A percentile compares a stretch with the other conserved stretches of the same genome.
phyloP scores from a whole-genome alignment of 2,329 filamentous ascomycete species.

The Tetracladium maxilliforme region DNA sequence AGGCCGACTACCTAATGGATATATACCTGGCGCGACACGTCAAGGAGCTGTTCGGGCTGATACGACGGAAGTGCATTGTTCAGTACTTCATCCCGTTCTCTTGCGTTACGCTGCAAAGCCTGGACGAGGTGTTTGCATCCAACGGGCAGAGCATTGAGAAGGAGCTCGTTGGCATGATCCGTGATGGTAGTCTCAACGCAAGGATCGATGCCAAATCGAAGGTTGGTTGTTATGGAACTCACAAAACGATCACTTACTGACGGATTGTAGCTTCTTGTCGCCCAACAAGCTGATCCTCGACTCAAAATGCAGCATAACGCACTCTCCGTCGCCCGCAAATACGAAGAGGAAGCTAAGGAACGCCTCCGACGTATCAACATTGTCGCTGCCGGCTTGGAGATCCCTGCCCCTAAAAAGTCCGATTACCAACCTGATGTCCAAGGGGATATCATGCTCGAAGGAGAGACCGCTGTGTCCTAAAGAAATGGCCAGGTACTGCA shows the following conservation, averaged over 20 bases:
- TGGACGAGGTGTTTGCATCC: conserved; percentile 62
- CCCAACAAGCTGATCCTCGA: conserved; percentile 51
- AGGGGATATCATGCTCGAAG: too few relatives aligned
- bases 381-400: conserved; percentile 61
- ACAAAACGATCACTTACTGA: conserved; percentile 2
- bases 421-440: too few relatives aligned
- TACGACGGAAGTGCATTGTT: conserved; percentile 82
- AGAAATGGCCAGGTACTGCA: too few relatives aligned
- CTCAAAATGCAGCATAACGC: conserved; percentile 55
- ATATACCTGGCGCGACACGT: conserved; percentile 70
- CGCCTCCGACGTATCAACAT: conserved; percentile 68
- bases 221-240: conserved; percentile 21
- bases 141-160: conserved; percentile 48
- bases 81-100: conserved; percentile 90
- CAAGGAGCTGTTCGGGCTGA: conserved; percentile 50
- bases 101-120: conserved; percentile 64
- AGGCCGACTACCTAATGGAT: conserved; percentile 79
- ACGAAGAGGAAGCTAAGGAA: conserved; percentile 62
- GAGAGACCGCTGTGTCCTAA: too few relatives aligned
- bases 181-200: conserved; percentile 54
- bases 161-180: conserved; percentile 71
- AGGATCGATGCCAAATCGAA: conserved; percentile 74
- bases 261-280: conserved; percentile 58
- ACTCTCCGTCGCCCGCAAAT: conserved; percentile 51
- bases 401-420: too few relatives aligned